Evolutionary conservation across 306 rosid species (phyloP), one percentile per base, ranked within the genome.

Genomic region (Gillenia trifoliata): DNA sequence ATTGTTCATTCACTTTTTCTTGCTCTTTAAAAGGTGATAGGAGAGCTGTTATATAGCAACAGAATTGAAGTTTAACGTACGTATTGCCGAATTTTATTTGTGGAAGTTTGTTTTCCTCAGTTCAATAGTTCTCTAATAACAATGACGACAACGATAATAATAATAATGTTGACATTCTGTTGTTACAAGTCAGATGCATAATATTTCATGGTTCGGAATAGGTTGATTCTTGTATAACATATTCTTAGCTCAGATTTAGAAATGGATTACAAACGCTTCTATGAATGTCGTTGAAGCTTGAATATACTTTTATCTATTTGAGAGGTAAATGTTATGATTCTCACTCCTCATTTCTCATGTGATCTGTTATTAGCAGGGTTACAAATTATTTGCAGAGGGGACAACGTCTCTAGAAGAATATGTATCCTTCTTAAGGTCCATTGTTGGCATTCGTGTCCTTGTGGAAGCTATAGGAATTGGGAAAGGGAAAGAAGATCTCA

Each of bases 381-480:
- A 79, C 57, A 90, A 83, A 82, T 85, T 90, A 41, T 90, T 83
- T 78, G 71, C 55, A 5, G 93, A 92, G 50, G 90, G 96, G 31
- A 78, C 63, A 81, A 79, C 79, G 77, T 87, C 88, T 33, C 78
- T 92, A 41, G 91, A 90, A 85, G 89, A 87, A 74, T 92, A 87
- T 65, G 83, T 90, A 40, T 80, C 68, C 66, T 81, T 75, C 74
- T 83, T 92, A 81, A 92, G 90, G 79, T 88, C 88, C 68, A 80
- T 31, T 25, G 88, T 88, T 66, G 89, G 93, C 72, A 77, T 88
- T 73, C 66, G 52, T 34, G 65, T 66, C 59, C 98, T 92, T 78
- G 93, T 92, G 81, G 85, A 90, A 81, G 89, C 89, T 69, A 72
- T 90, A 47, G 92, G 85, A 23, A 87, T 92, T 66, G 96, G 93